phyloP scores from a whole-genome alignment of 2,329 filamentous ascomycete species.

The Alternaria rosae region DNA sequence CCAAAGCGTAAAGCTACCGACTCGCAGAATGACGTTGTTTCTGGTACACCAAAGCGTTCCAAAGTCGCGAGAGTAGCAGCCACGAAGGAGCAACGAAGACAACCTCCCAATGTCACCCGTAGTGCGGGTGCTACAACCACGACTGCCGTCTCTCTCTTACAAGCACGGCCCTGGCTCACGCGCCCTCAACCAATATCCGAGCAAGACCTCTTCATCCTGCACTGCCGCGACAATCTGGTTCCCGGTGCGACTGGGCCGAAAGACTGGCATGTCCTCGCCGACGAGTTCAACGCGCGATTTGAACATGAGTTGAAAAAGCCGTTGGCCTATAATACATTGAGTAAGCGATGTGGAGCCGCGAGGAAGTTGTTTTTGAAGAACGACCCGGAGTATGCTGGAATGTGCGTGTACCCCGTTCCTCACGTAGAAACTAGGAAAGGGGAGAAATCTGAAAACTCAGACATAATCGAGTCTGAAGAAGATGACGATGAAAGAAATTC shows the following conservation, averaged over 20 bases:
- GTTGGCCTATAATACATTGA: constrained; percentile 2
- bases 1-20: not conserved
- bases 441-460: not conserved
- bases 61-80: not conserved
- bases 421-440: not conserved
- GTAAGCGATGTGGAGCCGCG: not conserved
- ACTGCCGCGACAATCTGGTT: constrained; percentile 8
- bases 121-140: not conserved
- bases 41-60: not conserved
- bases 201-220: constrained; percentile 4
- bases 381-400: not conserved
- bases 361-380: constrained; percentile 6
- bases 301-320: not conserved
- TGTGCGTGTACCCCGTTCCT: not conserved
- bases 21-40: not conserved
- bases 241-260: constrained; percentile 2
- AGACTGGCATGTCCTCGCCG: not conserved
- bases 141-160: not conserved
- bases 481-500: not conserved
- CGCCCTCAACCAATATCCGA: not conserved
- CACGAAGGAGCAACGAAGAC: not conserved
- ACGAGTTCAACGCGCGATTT: constrained; percentile 9
- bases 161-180: not conserved
- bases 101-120: not conserved
- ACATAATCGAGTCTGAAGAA: not conserved